Evolutionary conservation across 164 flowering plant species (phyloP).

Genomic region (Magnolia kwangsiensis): DNA sequence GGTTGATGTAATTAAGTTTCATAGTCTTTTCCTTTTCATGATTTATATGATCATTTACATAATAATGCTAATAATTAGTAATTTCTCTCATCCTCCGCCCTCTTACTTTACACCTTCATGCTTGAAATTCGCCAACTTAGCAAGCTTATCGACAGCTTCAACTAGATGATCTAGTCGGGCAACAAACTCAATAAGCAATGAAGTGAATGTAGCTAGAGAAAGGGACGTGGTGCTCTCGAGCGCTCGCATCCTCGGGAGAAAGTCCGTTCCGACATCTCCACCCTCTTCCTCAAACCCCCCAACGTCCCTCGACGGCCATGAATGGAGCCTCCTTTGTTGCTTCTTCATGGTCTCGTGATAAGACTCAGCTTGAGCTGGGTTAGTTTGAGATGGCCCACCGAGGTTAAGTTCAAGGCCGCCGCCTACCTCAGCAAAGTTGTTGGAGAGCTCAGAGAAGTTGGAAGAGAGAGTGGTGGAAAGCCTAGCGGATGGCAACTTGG

Average conservation of each 20-base stretch:
- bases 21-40: too few species aligned
- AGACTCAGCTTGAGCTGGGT: constrained; percentile 10
- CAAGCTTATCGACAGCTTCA: constrained; percentile 53
- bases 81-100: background rate
- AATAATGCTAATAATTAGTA: too few species aligned
- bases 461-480: constrained; percentile 36
- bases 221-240: constrained; percentile 51
- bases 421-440: background rate
- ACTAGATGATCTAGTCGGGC: constrained; percentile 66
- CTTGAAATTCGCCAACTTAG: constrained; percentile 52
- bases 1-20: too few species aligned
- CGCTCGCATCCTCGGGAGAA: constrained; percentile 27
- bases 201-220: constrained; percentile 60
- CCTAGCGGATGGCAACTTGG: constrained; percentile 33
- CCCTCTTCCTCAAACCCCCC: constrained; percentile 25
- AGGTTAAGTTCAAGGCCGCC: background rate
- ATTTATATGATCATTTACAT: too few species aligned
- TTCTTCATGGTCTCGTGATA: constrained; percentile 26
- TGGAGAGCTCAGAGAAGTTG: constrained; percentile 24
- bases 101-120: constrained; percentile 4
- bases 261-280: constrained; percentile 9
- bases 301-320: constrained; percentile 37
- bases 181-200: constrained; percentile 60
- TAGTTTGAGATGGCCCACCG: background rate
- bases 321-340: constrained; percentile 30